Conservation (phyloP, 2,329 filamentous ascomycete species). For the Apiospora rasikravindrae region DNA sequence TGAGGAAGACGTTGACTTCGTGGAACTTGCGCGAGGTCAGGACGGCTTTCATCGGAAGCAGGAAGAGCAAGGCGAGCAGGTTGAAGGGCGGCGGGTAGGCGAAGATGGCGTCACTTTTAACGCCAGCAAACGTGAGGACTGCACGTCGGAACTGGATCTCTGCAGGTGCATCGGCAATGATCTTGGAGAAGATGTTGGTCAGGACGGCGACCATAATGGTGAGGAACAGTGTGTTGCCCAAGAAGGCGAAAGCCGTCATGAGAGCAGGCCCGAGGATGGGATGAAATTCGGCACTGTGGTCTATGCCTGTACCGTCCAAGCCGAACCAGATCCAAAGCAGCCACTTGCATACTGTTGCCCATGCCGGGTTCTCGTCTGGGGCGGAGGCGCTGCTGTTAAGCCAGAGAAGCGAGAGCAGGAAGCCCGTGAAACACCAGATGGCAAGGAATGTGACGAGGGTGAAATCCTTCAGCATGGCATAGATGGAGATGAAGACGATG, state of each 20-base stretch:
- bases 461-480: slow-evolving; percentile 78
- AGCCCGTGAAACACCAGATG: slow-evolving; percentile 73
- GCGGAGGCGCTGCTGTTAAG: slow-evolving; percentile 47
- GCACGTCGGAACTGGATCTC: slow-evolving; percentile 75
- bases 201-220: slow-evolving; percentile 78
- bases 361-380: slow-evolving; percentile 38
- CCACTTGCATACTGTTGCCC: slow-evolving; percentile 72
- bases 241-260: slow-evolving; percentile 75
- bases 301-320: slow-evolving; percentile 65
- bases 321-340: slow-evolving; percentile 84
- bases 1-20: slow-evolving; percentile 70
- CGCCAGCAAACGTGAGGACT: slow-evolving; percentile 75
- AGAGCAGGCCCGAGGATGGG: slow-evolving; percentile 69
- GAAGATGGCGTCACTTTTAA: slow-evolving; percentile 75
- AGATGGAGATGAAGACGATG: slow-evolving; percentile 74
- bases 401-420: slow-evolving; percentile 73
- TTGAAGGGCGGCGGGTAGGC: slow-evolving; percentile 75
- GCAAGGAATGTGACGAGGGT: slow-evolving; percentile 69
- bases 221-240: slow-evolving; percentile 76
- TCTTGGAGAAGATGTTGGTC: slow-evolving; percentile 72
- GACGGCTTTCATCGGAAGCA: slow-evolving; percentile 70
- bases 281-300: slow-evolving; percentile 64
- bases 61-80: slow-evolving; percentile 64
- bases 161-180: slow-evolving; percentile 70
- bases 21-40: slow-evolving; percentile 70